These are phyloP conservation scores for Metschnikowia lunata DNA, from an alignment of 805 yeast species.

Conservation along the genomic window DNA sequence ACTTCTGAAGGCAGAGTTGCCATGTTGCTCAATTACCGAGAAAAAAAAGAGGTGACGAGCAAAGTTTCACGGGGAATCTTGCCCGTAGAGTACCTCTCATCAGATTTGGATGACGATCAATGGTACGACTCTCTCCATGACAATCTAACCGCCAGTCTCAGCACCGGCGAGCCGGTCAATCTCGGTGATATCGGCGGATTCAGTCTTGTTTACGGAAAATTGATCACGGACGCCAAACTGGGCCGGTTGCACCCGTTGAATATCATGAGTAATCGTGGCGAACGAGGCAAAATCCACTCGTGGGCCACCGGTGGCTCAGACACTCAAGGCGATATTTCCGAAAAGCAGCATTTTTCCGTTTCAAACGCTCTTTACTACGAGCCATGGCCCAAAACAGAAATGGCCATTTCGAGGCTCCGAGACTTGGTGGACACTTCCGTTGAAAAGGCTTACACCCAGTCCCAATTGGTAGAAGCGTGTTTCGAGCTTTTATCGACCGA, in stretches of 20 bases:
- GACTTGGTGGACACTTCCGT: slow-evolving; percentile 19
- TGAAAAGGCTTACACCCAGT: slow-evolving; percentile 22
- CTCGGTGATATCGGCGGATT: slow-evolving; percentile 54
- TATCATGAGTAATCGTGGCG: slow-evolving; percentile 50
- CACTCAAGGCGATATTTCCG: slow-evolving; percentile 17
- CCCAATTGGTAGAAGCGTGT: slow-evolving; percentile 44
- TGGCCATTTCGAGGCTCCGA: slow-evolving; percentile 40
- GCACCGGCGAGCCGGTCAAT: slow-evolving; percentile 9
- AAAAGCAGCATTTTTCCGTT: slow-evolving; percentile 47
- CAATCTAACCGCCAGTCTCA: slow-evolving; percentile 20
- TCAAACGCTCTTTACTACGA: slow-evolving; percentile 63
- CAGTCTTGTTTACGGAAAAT: slow-evolving; percentile 52
- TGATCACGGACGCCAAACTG: slow-evolving; percentile 22
- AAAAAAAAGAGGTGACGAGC: slow-evolving; percentile 28
- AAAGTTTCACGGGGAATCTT: slow-evolving; percentile 51
- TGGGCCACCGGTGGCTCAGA: not conserved
- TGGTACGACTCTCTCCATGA: slow-evolving; percentile 41
- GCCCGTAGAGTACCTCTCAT: slow-evolving; percentile 42
- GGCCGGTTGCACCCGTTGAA: slow-evolving; percentile 33
- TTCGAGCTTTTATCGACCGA: slow-evolving; percentile 50
- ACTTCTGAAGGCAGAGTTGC: slow-evolving; percentile 57
- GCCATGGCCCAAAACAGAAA: slow-evolving; percentile 71
- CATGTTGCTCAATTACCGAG: slow-evolving; percentile 72
- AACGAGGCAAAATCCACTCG: slow-evolving; percentile 30
- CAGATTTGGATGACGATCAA: slow-evolving; percentile 28